These are phyloP conservation scores for Ceratobasidium theobromae DNA, from an alignment of 1,284 basidiomycete species.

Conservation along the genomic window DNA sequence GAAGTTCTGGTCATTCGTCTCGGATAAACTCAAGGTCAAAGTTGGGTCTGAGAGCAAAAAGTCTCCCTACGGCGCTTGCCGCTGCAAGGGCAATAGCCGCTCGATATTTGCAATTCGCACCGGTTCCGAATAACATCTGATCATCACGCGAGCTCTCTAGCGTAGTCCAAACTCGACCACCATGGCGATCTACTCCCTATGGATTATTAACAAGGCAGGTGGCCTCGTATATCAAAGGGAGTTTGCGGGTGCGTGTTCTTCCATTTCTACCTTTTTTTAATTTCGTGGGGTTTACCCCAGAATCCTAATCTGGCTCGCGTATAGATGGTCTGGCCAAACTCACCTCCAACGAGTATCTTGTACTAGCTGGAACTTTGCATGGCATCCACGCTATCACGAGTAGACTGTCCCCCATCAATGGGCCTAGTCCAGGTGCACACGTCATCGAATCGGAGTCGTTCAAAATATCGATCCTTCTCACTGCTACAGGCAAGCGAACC, in stretches of 20 bases:
- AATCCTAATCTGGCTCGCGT: constrained; percentile 17
- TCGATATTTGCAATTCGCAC: constrained; percentile 1
- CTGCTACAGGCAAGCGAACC: constrained; percentile 79
- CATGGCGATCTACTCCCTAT: constrained; percentile 79
- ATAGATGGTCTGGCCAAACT: constrained; percentile 83
- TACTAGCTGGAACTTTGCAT: constrained; percentile 95
- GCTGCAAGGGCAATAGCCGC: not conserved
- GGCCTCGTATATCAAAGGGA: constrained; percentile 93
- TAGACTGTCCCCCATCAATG: constrained; percentile 76
- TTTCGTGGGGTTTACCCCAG: constrained; percentile 4
- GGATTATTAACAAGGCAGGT: constrained; percentile 99
- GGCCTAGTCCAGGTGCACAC: constrained; percentile 82
- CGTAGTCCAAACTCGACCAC: constrained; percentile 18
- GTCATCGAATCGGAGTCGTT: constrained; percentile 93
- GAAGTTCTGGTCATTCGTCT: not conserved
- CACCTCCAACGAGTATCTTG: constrained; percentile 95
- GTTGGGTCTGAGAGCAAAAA: not conserved
- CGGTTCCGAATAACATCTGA: not conserved
- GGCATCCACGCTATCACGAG: constrained; percentile 98
- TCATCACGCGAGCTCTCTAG: not conserved
- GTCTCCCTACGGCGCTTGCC: constrained; percentile 22
- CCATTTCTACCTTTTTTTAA: not conserved
- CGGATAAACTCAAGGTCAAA: not conserved
- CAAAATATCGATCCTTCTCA: constrained; percentile 86
- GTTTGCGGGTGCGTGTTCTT: constrained; percentile 67